Conservation (phyloP, 2,329 filamentous ascomycete genomes). For the Colletotrichum tabaci region DNA sequence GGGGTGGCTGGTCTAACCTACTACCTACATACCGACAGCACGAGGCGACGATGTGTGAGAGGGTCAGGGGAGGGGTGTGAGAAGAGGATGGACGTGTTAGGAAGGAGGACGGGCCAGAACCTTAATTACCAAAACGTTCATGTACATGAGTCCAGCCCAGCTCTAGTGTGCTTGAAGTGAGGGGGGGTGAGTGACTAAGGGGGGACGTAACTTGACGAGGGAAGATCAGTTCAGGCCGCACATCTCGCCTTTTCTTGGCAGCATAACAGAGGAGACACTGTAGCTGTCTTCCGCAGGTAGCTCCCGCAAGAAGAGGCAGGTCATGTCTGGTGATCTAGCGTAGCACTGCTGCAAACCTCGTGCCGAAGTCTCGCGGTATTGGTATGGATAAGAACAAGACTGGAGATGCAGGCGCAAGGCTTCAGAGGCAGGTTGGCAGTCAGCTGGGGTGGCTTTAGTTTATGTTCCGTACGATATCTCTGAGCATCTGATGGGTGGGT, state of each 20-base stretch:
- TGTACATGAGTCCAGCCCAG: slow-evolving; percentile 11
- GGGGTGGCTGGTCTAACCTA: not conserved
- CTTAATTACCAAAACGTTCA: slow-evolving; percentile 24
- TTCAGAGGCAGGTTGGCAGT: not conserved
- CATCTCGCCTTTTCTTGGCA: not conserved
- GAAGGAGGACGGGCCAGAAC: slow-evolving; percentile 19
- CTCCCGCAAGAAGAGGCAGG: not conserved
- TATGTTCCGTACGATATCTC: too few relatives aligned
- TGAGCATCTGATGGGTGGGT: too few relatives aligned
- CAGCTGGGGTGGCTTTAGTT: too few relatives aligned
- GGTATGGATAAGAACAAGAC: not conserved
- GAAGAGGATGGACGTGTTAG: not conserved
- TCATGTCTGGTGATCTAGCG: slow-evolving; percentile 6
- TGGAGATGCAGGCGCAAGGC: slow-evolving; percentile 2
- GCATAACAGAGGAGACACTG: not conserved
- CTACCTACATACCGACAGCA: not conserved
- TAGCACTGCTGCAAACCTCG: not conserved
- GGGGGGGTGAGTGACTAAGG: not conserved
- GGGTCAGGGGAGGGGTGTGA: not conserved
- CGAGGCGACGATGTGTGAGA: not conserved
- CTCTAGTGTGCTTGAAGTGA: not conserved
- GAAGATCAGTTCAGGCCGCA: slow-evolving; percentile 5
- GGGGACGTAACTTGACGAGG: not conserved
- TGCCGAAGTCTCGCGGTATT: not conserved
- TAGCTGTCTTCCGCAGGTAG: not conserved